These are phyloP conservation scores for Knufia petricola DNA, from an alignment of 2,329 filamentous ascomycete species.

Conservation along the genomic window DNA sequence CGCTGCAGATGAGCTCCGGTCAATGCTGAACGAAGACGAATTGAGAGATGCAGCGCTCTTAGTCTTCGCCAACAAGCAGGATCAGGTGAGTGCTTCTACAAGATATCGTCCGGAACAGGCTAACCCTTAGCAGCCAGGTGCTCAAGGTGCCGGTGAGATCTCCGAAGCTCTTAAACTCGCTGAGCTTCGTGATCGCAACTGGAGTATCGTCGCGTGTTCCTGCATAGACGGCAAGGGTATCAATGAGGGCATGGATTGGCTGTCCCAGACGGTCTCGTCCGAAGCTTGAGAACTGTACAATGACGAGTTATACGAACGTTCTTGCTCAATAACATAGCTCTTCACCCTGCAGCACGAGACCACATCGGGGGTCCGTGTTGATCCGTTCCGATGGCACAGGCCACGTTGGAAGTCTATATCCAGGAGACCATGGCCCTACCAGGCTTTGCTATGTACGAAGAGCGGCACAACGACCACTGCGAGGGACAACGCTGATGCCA, in stretches of 20 bases:
- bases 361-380: too few species aligned
- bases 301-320: background rate
- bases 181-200: conserved; percentile 90
- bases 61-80: conserved; percentile 98
- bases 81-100: conserved; percentile 34
- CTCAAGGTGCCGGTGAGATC: conserved; percentile 93
- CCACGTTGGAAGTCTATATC: too few species aligned
- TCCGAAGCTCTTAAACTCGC: conserved; percentile 84
- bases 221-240: conserved; percentile 93
- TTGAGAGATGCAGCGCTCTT: conserved; percentile 83
- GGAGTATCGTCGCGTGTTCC: conserved; percentile 97
- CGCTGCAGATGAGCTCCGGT: conserved; percentile 80
- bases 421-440: too few species aligned
- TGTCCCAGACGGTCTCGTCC: conserved; percentile 32
- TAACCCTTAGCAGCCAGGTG: conserved; percentile 61
- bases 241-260: conserved; percentile 97
- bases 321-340: background rate
- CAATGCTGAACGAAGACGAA: conserved; percentile 97
- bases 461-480: too few species aligned
- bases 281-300: background rate
- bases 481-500: too few species aligned
- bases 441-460: too few species aligned
- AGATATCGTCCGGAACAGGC: background rate
- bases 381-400: too few species aligned
- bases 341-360: background rate